Percentiles rank a stretch among this genome's conserved stretches.
Conservation (phyloP, 1,284 basidiomycete genomes). For the Hortiboletus rubellus region DNA sequence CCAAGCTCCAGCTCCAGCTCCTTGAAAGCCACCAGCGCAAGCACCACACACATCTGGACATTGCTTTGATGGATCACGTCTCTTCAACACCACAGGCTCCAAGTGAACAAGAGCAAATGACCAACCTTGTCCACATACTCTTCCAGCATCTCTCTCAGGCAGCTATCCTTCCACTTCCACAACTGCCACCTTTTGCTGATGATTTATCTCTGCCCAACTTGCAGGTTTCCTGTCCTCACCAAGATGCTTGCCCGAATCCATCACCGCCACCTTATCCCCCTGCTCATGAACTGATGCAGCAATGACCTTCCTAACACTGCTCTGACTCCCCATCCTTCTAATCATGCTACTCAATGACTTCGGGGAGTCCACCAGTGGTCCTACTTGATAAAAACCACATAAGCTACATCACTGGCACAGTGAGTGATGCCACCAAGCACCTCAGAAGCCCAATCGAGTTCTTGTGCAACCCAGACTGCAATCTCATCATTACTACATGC, state of each 20-base stretch:
- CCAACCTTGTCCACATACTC: constrained; percentile 61
- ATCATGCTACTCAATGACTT: background rate
- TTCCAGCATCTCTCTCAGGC: constrained; percentile 55
- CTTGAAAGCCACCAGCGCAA: constrained; percentile 56
- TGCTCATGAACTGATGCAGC: constrained; percentile 41
- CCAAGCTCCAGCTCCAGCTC: constrained; percentile 51
- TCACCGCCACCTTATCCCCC: constrained; percentile 20
- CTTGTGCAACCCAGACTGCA: constrained; percentile 24
- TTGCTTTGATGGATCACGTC: constrained; percentile 53
- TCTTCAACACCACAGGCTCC: background rate
- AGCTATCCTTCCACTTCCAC: constrained; percentile 49
- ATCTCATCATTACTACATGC: background rate
- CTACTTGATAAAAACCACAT: constrained; percentile 8
- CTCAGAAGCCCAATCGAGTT: constrained; percentile 6
- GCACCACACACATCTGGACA: constrained; percentile 72
- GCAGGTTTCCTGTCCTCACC: constrained; percentile 3
- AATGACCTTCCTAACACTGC: constrained; percentile 69
- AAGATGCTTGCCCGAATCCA: constrained; percentile 8
- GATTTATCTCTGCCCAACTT: constrained; percentile 33
- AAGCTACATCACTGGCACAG: constrained; percentile 38
- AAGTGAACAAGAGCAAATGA: background rate
- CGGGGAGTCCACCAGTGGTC: background rate
- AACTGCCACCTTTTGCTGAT: constrained; percentile 44
- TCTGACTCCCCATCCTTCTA: constrained; percentile 52
- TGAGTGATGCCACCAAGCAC: constrained; percentile 47